Percentiles rank a stretch among this genome's conserved stretches.
Evolutionary conservation across 2,329 filamentous ascomycete species (phyloP).

Genomic region (Alternaria triticimaculans): DNA sequence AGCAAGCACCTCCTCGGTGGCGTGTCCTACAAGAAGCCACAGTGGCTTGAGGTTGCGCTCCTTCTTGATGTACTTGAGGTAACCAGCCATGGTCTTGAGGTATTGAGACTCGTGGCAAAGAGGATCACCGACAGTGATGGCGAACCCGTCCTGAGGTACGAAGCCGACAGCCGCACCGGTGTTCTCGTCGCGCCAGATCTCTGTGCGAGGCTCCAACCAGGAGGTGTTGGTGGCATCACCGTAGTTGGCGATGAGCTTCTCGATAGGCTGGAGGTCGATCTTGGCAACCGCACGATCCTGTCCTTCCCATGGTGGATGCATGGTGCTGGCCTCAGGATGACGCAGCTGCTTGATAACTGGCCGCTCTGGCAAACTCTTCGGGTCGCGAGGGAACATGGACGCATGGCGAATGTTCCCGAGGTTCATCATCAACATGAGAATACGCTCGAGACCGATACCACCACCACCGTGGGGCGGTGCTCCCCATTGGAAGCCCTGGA

Average conservation of each 20-base stretch:
- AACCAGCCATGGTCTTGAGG: conserved; percentile 72
- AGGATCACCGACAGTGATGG: conserved; percentile 85
- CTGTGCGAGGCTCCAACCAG: conserved; percentile 88
- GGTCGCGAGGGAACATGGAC: conserved; percentile 86
- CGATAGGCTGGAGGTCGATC: conserved; percentile 72
- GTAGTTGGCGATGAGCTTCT: conserved; percentile 93
- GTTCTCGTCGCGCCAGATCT: conserved; percentile 80
- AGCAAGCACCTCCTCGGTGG: conserved; percentile 80
- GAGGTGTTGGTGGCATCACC: conserved; percentile 93
- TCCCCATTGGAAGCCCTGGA: conserved; percentile 86
- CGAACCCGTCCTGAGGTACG: conserved; percentile 76
- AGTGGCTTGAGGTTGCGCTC: conserved; percentile 77
- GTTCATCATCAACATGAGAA: conserved; percentile 84
- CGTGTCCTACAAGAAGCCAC: conserved; percentile 86
- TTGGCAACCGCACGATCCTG: conserved; percentile 56
- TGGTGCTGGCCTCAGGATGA: conserved; percentile 86
- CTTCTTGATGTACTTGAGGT: conserved; percentile 76
- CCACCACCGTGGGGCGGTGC: conserved; percentile 89
- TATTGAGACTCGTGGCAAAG: conserved; percentile 83
- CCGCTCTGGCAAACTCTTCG: conserved; percentile 79
- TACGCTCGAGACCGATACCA: conserved; percentile 87
- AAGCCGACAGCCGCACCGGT: conserved; percentile 88
- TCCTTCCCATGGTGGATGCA: conserved; percentile 69
- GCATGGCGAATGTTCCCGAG: conserved; percentile 89
- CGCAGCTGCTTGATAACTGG: conserved; percentile 70